Evolutionary conservation across 306 rosid genomes (phyloP), one percentile per base, ranked within the genome.

Genomic region (Sicyos edulis): DNA sequence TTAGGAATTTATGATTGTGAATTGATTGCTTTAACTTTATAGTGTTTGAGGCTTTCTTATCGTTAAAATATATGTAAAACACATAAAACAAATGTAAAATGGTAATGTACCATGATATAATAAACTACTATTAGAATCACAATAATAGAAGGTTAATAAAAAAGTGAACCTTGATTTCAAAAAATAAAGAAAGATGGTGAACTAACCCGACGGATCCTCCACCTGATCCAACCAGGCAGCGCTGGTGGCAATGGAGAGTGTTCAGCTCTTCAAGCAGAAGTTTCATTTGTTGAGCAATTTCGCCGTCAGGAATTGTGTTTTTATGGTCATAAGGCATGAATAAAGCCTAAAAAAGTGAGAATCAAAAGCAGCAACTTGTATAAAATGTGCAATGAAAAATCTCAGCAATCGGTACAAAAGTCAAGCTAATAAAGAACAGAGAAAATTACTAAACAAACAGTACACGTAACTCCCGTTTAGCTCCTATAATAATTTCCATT

Each of bases 291-390:
- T 85, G 84, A n/a, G 84, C 75, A 54, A 83, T 80, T 74, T 78
- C 61, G 77, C 97, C 97, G 65, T 73, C 87, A 34, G 95, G 99
- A 20, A 95, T 95, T 47, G 84, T 82, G 83, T 95, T 95, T 86
- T 86, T 95, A 79, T 95, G 99, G 82, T 95, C 99, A 47, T 95
- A 95, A 12, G 99, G 99, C 99, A 89, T 95, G 80, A 95, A 95
- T 51, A 95, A 83, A 60, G 99, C 99, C 99, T 95, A 87, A 13
- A 74, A 14, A 76, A 61, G 72, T 47, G 24, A 56, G 15, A 40
- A 72, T 1, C 68, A 75, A 49, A 62, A 56, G 10, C 40, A 34
- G 53, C 21, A 62, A 13, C 44, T 49, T 20, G 32, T 4, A 53
- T 16, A 20, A 40, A 63, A 47, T 52, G 45, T 54, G 32, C 50